phyloP scores from a whole-genome alignment of 148 eudicot genomes.

The Persicaria tinctoria region DNA sequence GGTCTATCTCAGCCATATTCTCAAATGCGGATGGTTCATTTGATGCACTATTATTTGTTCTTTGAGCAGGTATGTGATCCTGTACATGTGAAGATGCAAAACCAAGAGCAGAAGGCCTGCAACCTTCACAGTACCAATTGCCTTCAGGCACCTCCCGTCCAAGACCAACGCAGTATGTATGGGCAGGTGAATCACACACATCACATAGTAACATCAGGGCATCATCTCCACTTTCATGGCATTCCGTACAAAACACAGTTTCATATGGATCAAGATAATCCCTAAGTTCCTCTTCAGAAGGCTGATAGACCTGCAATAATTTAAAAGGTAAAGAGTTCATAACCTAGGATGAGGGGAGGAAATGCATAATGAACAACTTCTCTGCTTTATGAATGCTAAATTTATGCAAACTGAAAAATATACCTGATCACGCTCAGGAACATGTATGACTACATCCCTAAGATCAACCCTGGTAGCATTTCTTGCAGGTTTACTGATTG shows the following conservation, averaged over 20 bases:
- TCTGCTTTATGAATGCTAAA: not conserved
- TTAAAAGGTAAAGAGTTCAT: constrained; percentile 11
- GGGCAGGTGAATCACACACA: constrained; percentile 96
- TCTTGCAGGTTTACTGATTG: constrained; percentile 60
- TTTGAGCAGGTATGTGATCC: constrained; percentile 32
- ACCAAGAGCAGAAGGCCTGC: constrained; percentile 67
- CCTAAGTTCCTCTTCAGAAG: constrained; percentile 93
- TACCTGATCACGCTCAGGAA: constrained; percentile 98
- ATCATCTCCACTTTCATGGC: constrained; percentile 91
- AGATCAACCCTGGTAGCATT: constrained; percentile 35
- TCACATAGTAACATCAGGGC: constrained; percentile 91
- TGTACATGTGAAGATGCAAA: constrained; percentile 41
- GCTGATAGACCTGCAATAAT: constrained; percentile 76
- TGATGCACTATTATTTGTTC: constrained; percentile 8
- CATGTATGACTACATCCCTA: constrained; percentile 41
- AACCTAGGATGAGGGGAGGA: not conserved
- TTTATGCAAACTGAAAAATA: not conserved
- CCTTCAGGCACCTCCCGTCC: constrained; percentile 87
- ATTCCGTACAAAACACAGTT: constrained; percentile 77
- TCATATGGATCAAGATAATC: constrained; percentile 87
- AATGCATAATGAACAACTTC: too few species aligned
- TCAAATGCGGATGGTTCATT: constrained; percentile 34
- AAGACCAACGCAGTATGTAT: constrained; percentile 91
- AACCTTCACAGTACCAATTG: constrained; percentile 96
- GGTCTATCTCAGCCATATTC: constrained; percentile 69